Conservation (phyloP, 1,139 yeast genomes). For the Martiniozyma asiatica region DNA sequence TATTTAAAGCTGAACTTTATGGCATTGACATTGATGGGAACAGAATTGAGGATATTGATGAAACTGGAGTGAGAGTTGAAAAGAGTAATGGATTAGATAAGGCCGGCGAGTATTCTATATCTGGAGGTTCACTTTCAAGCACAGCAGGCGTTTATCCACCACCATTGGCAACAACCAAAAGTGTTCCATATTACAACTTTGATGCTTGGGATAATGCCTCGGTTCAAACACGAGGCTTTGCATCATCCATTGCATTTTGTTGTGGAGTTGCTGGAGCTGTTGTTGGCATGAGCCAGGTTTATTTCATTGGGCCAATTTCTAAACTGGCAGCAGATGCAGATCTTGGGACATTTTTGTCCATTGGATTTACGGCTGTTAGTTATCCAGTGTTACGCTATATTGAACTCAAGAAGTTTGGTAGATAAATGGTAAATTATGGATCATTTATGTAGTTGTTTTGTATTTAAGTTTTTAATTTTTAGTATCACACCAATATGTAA, state of each 20-base stretch:
- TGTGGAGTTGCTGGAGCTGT: conserved; percentile 83
- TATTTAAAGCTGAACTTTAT: conserved; percentile 43
- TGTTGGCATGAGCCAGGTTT: conserved; percentile 77
- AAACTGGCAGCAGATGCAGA: conserved; percentile 63
- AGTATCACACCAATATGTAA: background rate
- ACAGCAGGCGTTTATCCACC: conserved; percentile 8
- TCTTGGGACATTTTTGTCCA: conserved; percentile 70
- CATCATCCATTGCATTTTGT: conserved; percentile 67
- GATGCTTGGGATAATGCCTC: conserved; percentile 45
- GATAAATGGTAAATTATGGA: conserved; percentile 16
- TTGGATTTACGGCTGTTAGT: conserved; percentile 55
- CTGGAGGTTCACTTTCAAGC: background rate
- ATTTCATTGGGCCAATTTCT: conserved; percentile 69
- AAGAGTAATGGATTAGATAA: too few relatives aligned
- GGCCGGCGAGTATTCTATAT: background rate
- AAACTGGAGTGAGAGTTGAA: background rate
- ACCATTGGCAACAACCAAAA: conserved; percentile 13
- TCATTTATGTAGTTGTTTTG: background rate
- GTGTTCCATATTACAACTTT: conserved; percentile 39
- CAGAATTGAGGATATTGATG: background rate
- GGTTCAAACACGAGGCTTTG: conserved; percentile 60
- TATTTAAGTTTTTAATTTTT: background rate
- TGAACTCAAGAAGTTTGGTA: conserved; percentile 47
- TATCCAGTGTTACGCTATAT: conserved; percentile 55
- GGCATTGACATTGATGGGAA: conserved; percentile 1